Conservation (phyloP, 2,329 filamentous ascomycete genomes). For the Daldinia sp. region DNA sequence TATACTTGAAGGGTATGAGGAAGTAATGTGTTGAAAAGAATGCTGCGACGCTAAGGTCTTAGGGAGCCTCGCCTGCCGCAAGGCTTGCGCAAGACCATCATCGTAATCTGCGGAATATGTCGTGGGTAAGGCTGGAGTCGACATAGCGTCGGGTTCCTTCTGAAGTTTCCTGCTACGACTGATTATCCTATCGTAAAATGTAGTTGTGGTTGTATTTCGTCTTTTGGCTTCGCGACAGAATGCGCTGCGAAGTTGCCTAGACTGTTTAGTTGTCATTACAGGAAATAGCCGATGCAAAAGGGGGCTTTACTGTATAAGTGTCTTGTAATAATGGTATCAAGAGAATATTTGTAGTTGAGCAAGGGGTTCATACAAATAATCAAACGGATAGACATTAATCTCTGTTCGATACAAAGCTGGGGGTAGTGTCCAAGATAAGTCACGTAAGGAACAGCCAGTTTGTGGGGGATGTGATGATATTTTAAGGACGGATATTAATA, state of each 20-base stretch:
- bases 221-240: slow-evolving; percentile 17
- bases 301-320: slow-evolving; percentile 12
- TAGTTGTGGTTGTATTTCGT: not conserved
- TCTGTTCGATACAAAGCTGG: slow-evolving; percentile 17
- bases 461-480: slow-evolving; percentile 12
- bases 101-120: not conserved
- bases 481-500: slow-evolving; percentile 11
- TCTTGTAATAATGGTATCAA: slow-evolving; percentile 1
- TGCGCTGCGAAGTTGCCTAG: slow-evolving; percentile 15
- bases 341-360: slow-evolving; percentile 1
- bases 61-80: slow-evolving; percentile 13
- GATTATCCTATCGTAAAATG: not conserved
- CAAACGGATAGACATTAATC: slow-evolving; percentile 25
- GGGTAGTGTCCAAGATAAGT: slow-evolving; percentile 22
- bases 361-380: slow-evolving; percentile 20
- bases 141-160: slow-evolving; percentile 22
- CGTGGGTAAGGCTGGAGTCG: slow-evolving; percentile 12
- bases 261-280: slow-evolving; percentile 21
- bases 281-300: not conserved
- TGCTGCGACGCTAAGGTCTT: slow-evolving; percentile 1
- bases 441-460: slow-evolving; percentile 8
- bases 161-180: not conserved
- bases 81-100: not conserved
- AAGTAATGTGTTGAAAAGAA: slow-evolving; percentile 6
- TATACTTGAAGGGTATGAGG: not conserved